These are phyloP conservation scores for Oenanthe javanica DNA, from an alignment of 140 eudicot species.

Conservation along the genomic window DNA sequence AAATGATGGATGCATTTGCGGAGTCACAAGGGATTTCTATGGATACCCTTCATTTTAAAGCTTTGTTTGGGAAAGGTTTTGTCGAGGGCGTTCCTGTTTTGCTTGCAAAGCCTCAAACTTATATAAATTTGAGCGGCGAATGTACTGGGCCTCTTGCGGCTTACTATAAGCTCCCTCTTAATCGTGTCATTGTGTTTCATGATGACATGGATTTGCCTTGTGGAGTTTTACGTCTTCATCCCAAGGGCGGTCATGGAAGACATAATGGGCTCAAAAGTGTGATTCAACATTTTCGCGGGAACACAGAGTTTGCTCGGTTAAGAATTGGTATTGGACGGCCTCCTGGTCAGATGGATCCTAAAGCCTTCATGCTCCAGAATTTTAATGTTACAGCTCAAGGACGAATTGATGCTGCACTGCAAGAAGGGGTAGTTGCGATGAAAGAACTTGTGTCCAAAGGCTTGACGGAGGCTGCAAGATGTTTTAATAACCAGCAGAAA, in stretches of 20 bases:
- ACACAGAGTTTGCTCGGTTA: conserved; percentile 66
- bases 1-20: conserved; percentile 77
- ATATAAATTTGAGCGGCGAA: conserved; percentile 91
- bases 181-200: conserved; percentile 78
- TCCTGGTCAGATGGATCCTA: conserved; percentile 97
- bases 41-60: conserved; percentile 70
- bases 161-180: conserved; percentile 84
- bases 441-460: conserved; percentile 52
- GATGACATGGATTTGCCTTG: conserved; percentile 94
- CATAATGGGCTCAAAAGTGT: conserved; percentile 94
- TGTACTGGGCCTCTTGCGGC: conserved; percentile 92
- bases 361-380: conserved; percentile 93
- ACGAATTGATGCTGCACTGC: conserved; percentile 64
- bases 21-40: conserved; percentile 54
- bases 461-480: conserved; percentile 41
- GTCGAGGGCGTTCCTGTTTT: conserved; percentile 67
- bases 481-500: conserved; percentile 69
- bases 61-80: conserved; percentile 73
- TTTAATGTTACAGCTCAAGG: conserved; percentile 75
- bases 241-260: conserved; percentile 70
- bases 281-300: conserved; percentile 69
- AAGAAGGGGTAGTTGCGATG: conserved; percentile 58
- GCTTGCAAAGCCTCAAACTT: conserved; percentile 89
- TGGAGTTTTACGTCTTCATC: conserved; percentile 87
- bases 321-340: conserved; percentile 94